Base-by-base conservation (phyloP, 306 rosid genomes). In the Potentilla sterilis region DNA sequence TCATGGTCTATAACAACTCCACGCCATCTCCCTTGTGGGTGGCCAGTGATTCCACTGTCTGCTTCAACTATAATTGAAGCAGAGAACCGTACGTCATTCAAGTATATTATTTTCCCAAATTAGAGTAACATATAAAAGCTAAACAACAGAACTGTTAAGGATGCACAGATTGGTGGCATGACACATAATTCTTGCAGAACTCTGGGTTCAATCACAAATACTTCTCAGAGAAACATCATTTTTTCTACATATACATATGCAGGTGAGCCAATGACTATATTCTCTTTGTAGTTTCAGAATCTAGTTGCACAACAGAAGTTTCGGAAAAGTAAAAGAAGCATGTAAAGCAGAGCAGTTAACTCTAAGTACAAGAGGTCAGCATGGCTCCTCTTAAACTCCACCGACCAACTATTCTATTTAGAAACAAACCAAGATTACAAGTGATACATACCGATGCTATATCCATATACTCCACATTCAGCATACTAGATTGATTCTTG, bases 361-460 rank as follows among this genome's bases (percentile, higher is more conserved):
- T 52, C 64, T 4, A 49, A 35, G 47, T 38, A 72, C 61, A 54
- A 37, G 75, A 71, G 28, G 75, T 71, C 19, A 32, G 24, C 63
- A 72, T 3, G 12, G 66, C 9, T 44, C 46, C 41, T 38, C 76
- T 40, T 41, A 34, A 9, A 76, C 14, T 6, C 24, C 44, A 18
- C 54, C 42, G 8, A 34, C 34, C 59, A 67, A 35, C 65, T 40
- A 49, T 13, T 55, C 38, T 21, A 15, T 61, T n/a, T 42, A 72
- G 40, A 64, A 12, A 70, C 19, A 73, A 32, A 44, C 6, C 37
- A 43, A 16, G 46, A 57, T 47, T 55, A 61, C 65, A 44, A 54
- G 79, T 66, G 70, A 79, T 66, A 57, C 82, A 79, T 55, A 79
- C 75, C 82, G 7, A 67, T 24, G 40, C 58, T 32, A 18, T 66